These are phyloP conservation scores for Phaeolepiota aurea DNA, from an alignment of 768 basidiomycete genomes.

Conservation along the genomic window DNA sequence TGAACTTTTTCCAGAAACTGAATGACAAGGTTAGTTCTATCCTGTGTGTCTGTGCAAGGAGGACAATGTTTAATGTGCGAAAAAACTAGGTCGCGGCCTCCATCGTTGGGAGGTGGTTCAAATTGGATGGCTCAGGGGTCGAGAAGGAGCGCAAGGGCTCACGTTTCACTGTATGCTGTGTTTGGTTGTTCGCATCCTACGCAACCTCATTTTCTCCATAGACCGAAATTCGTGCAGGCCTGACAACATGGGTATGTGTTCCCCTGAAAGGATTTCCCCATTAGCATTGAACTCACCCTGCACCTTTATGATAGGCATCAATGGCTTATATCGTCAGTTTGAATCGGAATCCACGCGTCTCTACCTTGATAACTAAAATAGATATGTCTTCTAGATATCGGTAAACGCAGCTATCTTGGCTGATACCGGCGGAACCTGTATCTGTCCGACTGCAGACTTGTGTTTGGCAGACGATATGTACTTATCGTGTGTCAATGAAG, in stretches of 20 bases:
- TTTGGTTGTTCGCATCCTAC: neutral
- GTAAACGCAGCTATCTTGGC: conserved; percentile 79
- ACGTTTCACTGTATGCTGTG: conserved; percentile 38
- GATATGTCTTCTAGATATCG: conserved; percentile 44
- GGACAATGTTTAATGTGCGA: too few species aligned
- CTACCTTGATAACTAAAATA: neutral
- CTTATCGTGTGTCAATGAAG: conserved; percentile 45
- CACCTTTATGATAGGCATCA: conserved; percentile 42
- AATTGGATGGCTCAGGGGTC: conserved; percentile 64
- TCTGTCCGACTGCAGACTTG: conserved; percentile 51
- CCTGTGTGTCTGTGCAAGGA: too few species aligned
- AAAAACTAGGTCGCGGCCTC: conserved; percentile 34
- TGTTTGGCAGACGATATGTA: conserved; percentile 49
- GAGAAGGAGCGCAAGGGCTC: conserved; percentile 55
- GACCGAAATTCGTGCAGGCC: conserved; percentile 73
- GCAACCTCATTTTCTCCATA: conserved; percentile 21
- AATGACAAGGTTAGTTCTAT: too few species aligned
- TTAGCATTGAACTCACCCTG: conserved; percentile 6
- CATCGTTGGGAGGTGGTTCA: conserved; percentile 58
- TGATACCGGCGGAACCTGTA: conserved; percentile 76
- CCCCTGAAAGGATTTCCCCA: neutral
- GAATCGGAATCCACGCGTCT: neutral
- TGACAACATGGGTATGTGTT: conserved; percentile 70
- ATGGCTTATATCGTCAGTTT: conserved; percentile 81
- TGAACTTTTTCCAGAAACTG: too few species aligned